Conservation (phyloP, 2,329 filamentous ascomycete species). For the Didymella keratinophila region DNA sequence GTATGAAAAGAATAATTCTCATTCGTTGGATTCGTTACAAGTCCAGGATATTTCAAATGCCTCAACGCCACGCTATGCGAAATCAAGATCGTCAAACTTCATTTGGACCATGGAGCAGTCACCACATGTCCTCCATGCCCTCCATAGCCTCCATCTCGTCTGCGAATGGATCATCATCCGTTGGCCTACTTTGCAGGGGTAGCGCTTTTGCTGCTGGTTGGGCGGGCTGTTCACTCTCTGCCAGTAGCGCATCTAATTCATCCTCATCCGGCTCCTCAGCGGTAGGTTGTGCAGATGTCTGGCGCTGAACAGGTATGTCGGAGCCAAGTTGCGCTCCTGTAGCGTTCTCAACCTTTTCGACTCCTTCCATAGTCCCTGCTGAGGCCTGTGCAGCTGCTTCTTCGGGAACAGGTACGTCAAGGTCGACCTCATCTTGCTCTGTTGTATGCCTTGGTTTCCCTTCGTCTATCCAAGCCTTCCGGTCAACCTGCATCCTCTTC, state of each 20-base stretch:
- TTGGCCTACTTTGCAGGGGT: slow-evolving; percentile 17
- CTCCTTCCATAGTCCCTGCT: slow-evolving; percentile 22
- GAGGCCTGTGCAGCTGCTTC: slow-evolving; percentile 6
- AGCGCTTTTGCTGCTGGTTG: slow-evolving; percentile 19
- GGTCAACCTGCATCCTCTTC: slow-evolving; percentile 75
- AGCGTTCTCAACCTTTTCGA: slow-evolving; percentile 10
- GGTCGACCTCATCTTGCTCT: slow-evolving; percentile 38
- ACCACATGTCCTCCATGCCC: slow-evolving; percentile 50
- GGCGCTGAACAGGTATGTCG: neutral
- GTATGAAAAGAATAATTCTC: neutral
- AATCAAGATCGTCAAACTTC: neutral
- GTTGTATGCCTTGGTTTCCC: slow-evolving; percentile 61
- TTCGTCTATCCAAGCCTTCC: slow-evolving; percentile 86
- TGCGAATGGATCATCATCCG: slow-evolving; percentile 47
- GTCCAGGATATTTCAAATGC: neutral
- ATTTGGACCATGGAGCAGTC: neutral
- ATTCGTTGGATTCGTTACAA: neutral
- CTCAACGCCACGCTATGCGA: slow-evolving; percentile 41
- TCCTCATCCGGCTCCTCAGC: slow-evolving; percentile 57
- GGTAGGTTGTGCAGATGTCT: slow-evolving; percentile 22
- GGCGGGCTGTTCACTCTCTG: slow-evolving; percentile 51
- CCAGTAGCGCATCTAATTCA: slow-evolving; percentile 63
- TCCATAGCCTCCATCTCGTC: slow-evolving; percentile 53
- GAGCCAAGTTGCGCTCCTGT: slow-evolving; percentile 5
- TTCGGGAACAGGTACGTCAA: neutral